Conservation (phyloP, 768 basidiomycete genomes). For the Sarcomyxa edulis region DNA sequence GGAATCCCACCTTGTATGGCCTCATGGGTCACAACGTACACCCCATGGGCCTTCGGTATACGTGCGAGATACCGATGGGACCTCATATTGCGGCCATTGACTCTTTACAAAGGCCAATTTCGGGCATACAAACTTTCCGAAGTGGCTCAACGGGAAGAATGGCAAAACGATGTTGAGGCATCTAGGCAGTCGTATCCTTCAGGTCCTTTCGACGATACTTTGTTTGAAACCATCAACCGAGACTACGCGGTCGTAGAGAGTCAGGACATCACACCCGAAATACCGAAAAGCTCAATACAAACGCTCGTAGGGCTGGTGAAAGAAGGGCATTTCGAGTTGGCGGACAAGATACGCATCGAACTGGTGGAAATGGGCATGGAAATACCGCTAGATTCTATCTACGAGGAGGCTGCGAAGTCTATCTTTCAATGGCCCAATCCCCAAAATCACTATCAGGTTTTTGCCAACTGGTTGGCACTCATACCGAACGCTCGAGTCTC, state of each 20-base stretch:
- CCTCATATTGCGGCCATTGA: constrained; percentile 9
- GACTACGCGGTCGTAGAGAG: too few species aligned
- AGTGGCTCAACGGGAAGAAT: too few species aligned
- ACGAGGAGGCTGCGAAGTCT: constrained; percentile 21
- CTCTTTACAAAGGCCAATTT: constrained; percentile 8
- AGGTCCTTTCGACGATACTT: too few species aligned
- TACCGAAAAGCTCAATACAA: constrained; percentile 8
- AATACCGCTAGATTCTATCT: constrained; percentile 30
- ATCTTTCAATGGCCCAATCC: neutral
- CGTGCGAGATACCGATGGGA: constrained; percentile 14
- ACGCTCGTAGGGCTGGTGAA: constrained; percentile 21
- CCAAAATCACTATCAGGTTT: too few species aligned
- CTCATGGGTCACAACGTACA: constrained; percentile 27
- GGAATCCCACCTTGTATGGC: constrained; percentile 8
- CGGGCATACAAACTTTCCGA: constrained; percentile 6
- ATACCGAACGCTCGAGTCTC: too few species aligned
- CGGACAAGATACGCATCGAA: constrained; percentile 30
- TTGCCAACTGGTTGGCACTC: too few species aligned
- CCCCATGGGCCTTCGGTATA: constrained; percentile 16
- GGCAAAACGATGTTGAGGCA: too few species aligned
- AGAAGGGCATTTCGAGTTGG: constrained; percentile 22
- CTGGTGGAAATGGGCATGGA: constrained; percentile 28
- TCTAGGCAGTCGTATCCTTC: too few species aligned
- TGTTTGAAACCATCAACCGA: too few species aligned
- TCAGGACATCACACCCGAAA: too few species aligned